A percentile compares a stretch with the other conserved stretches of the same genome.
phyloP scores from a whole-genome alignment of 2,329 filamentous ascomycete genomes.

The Xylaria hypoxylon region DNA sequence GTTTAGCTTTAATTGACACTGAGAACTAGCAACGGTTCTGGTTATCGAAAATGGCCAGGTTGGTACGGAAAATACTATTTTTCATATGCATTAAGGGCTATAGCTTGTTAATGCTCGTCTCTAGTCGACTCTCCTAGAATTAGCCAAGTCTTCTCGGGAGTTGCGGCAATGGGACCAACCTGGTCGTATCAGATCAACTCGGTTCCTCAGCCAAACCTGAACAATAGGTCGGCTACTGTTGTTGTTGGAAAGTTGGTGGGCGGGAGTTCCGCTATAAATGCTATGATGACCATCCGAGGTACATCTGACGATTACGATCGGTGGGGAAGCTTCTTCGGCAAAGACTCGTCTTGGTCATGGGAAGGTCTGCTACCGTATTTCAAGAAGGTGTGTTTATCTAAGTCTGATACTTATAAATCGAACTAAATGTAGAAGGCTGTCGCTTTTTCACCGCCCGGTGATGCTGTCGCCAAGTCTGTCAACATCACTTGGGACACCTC shows the following conservation, averaged over 20 bases:
- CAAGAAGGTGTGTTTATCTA: constrained; percentile 46
- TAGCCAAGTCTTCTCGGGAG: constrained; percentile 44
- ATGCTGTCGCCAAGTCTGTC: constrained; percentile 43
- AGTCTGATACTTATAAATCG: background rate
- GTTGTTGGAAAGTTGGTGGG: constrained; percentile 46
- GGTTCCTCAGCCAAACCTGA: constrained; percentile 44
- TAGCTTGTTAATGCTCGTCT: constrained; percentile 23
- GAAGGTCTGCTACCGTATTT: constrained; percentile 50
- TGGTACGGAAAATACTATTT: constrained; percentile 29
- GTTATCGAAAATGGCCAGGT: constrained; percentile 48
- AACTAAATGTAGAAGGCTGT: constrained; percentile 33
- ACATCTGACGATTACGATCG: constrained; percentile 51
- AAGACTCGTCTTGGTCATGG: constrained; percentile 50
- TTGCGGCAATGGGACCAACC: constrained; percentile 42
- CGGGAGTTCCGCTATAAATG: constrained; percentile 49
- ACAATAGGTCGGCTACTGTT: constrained; percentile 43
- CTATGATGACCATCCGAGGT: constrained; percentile 48
- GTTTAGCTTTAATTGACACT: background rate
- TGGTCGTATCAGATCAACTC: constrained; percentile 48
- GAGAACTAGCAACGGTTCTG: constrained; percentile 43
- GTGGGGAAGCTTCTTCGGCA: constrained; percentile 52
- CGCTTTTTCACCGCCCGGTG: constrained; percentile 43
- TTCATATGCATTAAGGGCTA: background rate
- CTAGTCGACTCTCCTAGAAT: constrained; percentile 46
- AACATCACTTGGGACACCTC: constrained; percentile 51